Percentiles rank a stretch among this genome's conserved stretches.
Conservation (phyloP, 352 stramenopile genomes). For the Phytophthora cryptogea region DNA sequence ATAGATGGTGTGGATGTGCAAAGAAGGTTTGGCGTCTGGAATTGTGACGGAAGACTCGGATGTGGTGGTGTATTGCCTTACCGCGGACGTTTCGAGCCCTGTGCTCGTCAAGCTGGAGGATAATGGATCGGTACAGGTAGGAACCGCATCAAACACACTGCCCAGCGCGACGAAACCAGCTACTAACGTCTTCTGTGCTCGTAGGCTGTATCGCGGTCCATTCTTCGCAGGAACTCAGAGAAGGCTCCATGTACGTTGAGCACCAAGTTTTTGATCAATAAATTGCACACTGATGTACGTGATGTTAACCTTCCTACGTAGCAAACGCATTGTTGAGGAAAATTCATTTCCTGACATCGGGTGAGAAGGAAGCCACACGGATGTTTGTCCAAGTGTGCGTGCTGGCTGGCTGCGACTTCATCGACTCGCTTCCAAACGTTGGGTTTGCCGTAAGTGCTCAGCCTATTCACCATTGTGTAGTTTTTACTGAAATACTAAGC, state of each 20-base stretch:
- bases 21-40: constrained; percentile 49
- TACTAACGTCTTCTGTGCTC: background rate
- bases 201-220: constrained; percentile 56
- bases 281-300: background rate
- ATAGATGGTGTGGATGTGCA: constrained; percentile 85
- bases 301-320: constrained; percentile 11
- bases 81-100: constrained; percentile 47
- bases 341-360: constrained; percentile 58
- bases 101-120: constrained; percentile 81
- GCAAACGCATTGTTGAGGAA: constrained; percentile 68
- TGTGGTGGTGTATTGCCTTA: constrained; percentile 77
- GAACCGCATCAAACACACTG: background rate
- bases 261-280: background rate
- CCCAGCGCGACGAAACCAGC: background rate
- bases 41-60: constrained; percentile 88
- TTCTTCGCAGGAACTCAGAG: constrained; percentile 50
- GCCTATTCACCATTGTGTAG: background rate
- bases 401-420: constrained; percentile 74
- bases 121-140: constrained; percentile 55
- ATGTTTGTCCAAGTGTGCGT: constrained; percentile 87
- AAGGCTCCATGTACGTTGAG: constrained; percentile 37
- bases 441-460: constrained; percentile 60
- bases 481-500: background rate
- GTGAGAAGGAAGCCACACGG: constrained; percentile 59
- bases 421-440: constrained; percentile 79